Percentiles rank a stretch among this genome's conserved stretches.
Conservation (phyloP, 148 eudicot genomes). For the Polygonum aviculare region DNA sequence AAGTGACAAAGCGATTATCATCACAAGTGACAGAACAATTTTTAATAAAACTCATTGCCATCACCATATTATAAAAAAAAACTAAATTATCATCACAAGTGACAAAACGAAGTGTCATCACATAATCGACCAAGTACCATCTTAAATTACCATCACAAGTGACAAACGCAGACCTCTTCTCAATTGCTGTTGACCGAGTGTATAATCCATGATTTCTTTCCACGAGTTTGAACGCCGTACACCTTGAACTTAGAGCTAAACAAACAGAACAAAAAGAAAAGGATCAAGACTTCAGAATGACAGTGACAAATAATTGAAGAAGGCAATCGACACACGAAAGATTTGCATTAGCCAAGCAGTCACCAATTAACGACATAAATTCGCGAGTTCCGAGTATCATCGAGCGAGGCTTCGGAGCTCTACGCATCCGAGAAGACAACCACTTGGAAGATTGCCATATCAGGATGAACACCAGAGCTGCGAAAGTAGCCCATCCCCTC, state of each 20-base stretch:
- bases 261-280: constrained; percentile 12
- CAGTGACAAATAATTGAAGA: not conserved
- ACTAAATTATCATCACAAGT: too few species aligned
- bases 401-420: not conserved
- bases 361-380: not conserved
- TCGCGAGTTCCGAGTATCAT: not conserved
- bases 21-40: too few species aligned
- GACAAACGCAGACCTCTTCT: constrained; percentile 16
- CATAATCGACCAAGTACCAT: too few species aligned
- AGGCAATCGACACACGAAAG: not conserved
- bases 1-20: too few species aligned
- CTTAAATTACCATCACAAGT: too few species aligned
- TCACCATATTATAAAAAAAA: too few species aligned
- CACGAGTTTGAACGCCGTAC: constrained; percentile 22
- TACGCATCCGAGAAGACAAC: not conserved
- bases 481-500: constrained; percentile 12
- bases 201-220: constrained; percentile 20
- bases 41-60: too few species aligned
- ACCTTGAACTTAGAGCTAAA: constrained; percentile 25
- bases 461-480: constrained; percentile 5
- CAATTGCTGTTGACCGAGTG: constrained; percentile 15
- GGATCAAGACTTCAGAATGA: not conserved
- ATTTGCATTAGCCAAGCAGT: not conserved
- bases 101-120: too few species aligned
- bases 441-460: constrained; percentile 3